A percentile compares a stretch with the other conserved stretches of the same genome.
Evolutionary conservation across 164 flowering plant genomes (phyloP).

Genomic region (Warburgia ugandensis): DNA sequence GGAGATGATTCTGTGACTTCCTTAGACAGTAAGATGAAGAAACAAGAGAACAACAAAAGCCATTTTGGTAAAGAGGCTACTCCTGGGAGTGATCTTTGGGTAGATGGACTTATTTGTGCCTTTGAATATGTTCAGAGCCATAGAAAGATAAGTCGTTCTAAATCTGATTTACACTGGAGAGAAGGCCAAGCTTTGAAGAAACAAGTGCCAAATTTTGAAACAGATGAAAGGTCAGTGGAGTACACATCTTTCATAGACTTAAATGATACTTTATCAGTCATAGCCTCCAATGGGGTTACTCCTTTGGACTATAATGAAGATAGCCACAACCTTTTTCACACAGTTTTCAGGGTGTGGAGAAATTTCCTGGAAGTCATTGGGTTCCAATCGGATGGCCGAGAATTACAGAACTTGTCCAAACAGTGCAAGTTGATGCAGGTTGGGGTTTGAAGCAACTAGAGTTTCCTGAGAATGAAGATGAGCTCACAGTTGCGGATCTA

Average conservation of each 20-base stretch:
- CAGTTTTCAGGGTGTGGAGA: conserved; percentile 18
- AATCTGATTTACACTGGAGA: conserved; percentile 19
- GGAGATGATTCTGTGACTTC: conserved; percentile 9
- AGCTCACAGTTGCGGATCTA: conserved; percentile 72
- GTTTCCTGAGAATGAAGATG: conserved; percentile 46
- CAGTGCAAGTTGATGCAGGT: conserved; percentile 49
- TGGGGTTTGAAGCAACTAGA: conserved; percentile 50
- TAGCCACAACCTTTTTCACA: conserved; percentile 15
- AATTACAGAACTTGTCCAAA: conserved; percentile 66
- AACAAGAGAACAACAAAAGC: conserved; percentile 28
- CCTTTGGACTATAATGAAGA: conserved; percentile 24
- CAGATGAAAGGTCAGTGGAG: conserved; percentile 18
- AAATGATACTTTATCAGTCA: conserved; percentile 1
- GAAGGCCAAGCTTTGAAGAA: conserved; percentile 16
- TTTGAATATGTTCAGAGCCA: conserved; percentile 59
- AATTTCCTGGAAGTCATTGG: conserved; percentile 47
- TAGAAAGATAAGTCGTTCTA: conserved; percentile 23
- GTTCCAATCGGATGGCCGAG: conserved; percentile 94
- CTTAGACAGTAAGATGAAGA: conserved; percentile 20
- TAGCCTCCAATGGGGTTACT: conserved; percentile 10
- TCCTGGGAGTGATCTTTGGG: conserved; percentile 71
- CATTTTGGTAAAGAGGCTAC: conserved; percentile 30
- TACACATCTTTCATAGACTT: conserved; percentile 19
- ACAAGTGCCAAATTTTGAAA: conserved; percentile 11
- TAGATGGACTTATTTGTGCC: conserved; percentile 88